A percentile compares a stretch with the other conserved stretches of the same genome.
These are phyloP conservation scores for Aphanomyces invadans DNA, from an alignment of 352 stramenopile species.

Conservation along the genomic window DNA sequence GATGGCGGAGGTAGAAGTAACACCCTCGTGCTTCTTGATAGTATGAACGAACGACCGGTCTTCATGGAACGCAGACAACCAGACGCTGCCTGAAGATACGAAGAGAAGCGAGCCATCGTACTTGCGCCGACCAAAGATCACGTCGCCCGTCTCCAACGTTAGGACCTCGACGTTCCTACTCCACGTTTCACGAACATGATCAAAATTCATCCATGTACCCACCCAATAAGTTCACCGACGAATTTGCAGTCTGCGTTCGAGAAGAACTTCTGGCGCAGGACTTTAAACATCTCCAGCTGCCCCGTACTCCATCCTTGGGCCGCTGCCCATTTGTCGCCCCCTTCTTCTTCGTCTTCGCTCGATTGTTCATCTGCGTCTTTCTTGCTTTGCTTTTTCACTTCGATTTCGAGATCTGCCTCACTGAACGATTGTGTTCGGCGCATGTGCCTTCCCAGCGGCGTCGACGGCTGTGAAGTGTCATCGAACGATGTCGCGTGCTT, in stretches of 20 bases:
- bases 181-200: no score
- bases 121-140: slow-evolving; percentile 48
- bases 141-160: slow-evolving; percentile 37
- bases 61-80: slow-evolving; percentile 50
- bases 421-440: slow-evolving; percentile 8
- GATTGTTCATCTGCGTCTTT: slow-evolving; percentile 20
- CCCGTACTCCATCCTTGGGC: slow-evolving; percentile 6
- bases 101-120: slow-evolving; percentile 76
- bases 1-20: slow-evolving; percentile 65
- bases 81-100: slow-evolving; percentile 47
- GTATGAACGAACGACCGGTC: slow-evolving; percentile 43
- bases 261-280: slow-evolving; percentile 20
- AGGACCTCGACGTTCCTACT: slow-evolving; percentile 52
- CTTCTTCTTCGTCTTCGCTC: slow-evolving; percentile 16
- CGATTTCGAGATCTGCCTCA: slow-evolving; percentile 15
- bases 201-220: not conserved
- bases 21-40: slow-evolving; percentile 48
- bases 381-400: slow-evolving; percentile 18
- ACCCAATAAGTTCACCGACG: slow-evolving; percentile 20
- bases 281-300: slow-evolving; percentile 20
- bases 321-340: slow-evolving; percentile 10
- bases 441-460: slow-evolving; percentile 16
- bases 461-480: not conserved
- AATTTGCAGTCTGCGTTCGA: slow-evolving; percentile 12
- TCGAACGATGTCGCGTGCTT: slow-evolving; percentile 2